A percentile compares a stretch with the other conserved stretches of the same genome.
These are phyloP conservation scores for Kwoniella shivajii DNA, from an alignment of 1,284 basidiomycete species.

Conservation along the genomic window DNA sequence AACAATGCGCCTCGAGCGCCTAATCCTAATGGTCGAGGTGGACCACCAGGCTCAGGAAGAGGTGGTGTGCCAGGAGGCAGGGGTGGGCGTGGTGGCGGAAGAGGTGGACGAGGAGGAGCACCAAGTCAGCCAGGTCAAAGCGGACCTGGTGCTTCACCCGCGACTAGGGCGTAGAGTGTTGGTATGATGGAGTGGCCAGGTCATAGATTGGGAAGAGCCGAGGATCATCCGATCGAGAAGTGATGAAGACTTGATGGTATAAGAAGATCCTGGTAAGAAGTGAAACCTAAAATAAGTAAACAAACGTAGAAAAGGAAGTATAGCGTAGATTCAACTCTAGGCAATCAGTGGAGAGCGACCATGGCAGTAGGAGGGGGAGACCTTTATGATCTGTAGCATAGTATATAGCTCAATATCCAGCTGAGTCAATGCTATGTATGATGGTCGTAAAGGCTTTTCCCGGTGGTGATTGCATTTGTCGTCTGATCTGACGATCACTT, in stretches of 20 bases:
- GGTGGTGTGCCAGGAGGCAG: constrained; percentile 5
- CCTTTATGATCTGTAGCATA: not conserved
- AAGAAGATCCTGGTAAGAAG: not conserved
- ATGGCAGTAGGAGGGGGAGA: constrained; percentile 3
- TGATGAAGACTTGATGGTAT: not conserved
- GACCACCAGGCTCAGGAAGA: constrained; percentile 3
- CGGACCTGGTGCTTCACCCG: constrained; percentile 12
- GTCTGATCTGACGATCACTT: not conserved
- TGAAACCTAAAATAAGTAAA: not conserved
- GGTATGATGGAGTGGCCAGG: not conserved
- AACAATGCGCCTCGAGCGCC: constrained; percentile 6
- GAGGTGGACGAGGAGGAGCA: constrained; percentile 6
- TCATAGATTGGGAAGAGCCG: not conserved
- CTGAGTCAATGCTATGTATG: not conserved
- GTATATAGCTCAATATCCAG: constrained; percentile 1
- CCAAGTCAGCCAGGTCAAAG: constrained; percentile 7
- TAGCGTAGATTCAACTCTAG: constrained; percentile 2
- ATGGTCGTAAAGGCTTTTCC: not conserved
- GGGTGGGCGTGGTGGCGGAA: not conserved
- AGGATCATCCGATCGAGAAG: no score
- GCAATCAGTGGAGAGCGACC: not conserved
- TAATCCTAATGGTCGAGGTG: constrained; percentile 10
- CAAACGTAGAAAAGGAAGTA: not conserved
- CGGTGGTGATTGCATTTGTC: not conserved
- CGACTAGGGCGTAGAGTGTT: not conserved